Conservation (phyloP, 1,284 basidiomycete genomes). For the Tilletia walkeri region DNA sequence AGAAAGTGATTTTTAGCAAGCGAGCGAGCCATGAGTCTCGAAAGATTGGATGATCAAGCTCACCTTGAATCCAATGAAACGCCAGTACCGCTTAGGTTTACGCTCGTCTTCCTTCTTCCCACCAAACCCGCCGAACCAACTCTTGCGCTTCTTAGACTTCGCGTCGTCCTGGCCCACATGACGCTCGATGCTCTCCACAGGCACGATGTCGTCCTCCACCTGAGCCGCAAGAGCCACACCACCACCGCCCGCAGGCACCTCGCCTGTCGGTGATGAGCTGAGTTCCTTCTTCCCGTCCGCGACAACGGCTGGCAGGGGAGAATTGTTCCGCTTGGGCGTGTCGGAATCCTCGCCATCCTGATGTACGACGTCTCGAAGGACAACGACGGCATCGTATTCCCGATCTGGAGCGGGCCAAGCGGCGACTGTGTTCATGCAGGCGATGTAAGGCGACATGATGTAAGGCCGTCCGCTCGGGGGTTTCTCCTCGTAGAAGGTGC, state of each 20-base stretch:
- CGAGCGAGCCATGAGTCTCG: background rate
- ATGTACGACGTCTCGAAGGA: conserved; percentile 38
- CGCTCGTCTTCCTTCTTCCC: conserved; percentile 43
- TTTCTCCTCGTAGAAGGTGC: conserved; percentile 49
- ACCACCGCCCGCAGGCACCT: background rate
- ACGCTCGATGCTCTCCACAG: conserved; percentile 47
- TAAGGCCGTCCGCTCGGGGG: conserved; percentile 56
- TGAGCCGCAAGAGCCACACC: conserved; percentile 27
- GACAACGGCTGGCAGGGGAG: conserved; percentile 26
- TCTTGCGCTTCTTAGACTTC: conserved; percentile 24
- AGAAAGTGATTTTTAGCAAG: background rate
- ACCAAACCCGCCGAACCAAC: conserved; percentile 42
- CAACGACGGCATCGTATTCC: conserved; percentile 55
- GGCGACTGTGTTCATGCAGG: conserved; percentile 58
- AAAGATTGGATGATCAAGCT: background rate
- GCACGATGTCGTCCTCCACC: conserved; percentile 54
- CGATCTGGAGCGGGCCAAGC: conserved; percentile 56
- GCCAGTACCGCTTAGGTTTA: conserved; percentile 55
- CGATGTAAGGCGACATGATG: conserved; percentile 58
- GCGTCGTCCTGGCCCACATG: conserved; percentile 23
- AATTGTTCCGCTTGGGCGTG: conserved; percentile 23
- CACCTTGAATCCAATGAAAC: conserved; percentile 55
- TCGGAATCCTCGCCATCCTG: conserved; percentile 16
- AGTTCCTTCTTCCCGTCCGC: conserved; percentile 34
- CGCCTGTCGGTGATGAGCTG: background rate